Percentiles rank a stretch among this genome's conserved stretches.
phyloP scores from a whole-genome alignment of 2,329 filamentous ascomycete genomes.

The Hypoxylon sp. region DNA sequence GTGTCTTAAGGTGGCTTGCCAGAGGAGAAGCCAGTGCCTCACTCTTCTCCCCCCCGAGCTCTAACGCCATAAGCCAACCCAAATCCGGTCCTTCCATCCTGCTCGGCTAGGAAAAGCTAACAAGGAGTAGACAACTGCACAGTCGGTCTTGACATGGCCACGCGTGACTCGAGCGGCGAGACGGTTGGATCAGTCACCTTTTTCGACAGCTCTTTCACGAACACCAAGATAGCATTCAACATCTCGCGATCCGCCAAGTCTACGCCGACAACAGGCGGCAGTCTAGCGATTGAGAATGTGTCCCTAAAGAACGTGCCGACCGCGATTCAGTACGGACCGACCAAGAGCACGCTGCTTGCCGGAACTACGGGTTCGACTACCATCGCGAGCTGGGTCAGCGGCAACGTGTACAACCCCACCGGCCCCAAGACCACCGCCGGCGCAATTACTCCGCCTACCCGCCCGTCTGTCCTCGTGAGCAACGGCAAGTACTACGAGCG shows the following conservation, averaged over 20 bases:
- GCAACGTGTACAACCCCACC: constrained; percentile 70
- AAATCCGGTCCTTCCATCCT: not conserved
- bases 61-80: not conserved
- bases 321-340: constrained; percentile 60
- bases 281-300: constrained; percentile 63
- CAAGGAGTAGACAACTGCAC: constrained; percentile 67
- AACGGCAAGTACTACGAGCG: constrained; percentile 73
- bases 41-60: not conserved
- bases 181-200: constrained; percentile 79
- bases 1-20: not conserved
- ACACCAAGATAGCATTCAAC: constrained; percentile 75
- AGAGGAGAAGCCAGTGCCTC: not conserved
- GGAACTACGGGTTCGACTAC: constrained; percentile 62
- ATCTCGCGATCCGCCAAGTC: constrained; percentile 63
- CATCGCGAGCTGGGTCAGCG: constrained; percentile 73
- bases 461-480: constrained; percentile 69
- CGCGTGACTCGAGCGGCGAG: constrained; percentile 51
- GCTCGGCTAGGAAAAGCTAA: constrained; percentile 1
- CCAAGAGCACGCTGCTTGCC: constrained; percentile 64
- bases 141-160: constrained; percentile 76
- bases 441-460: constrained; percentile 56
- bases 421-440: constrained; percentile 63
- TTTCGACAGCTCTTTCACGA: constrained; percentile 77
- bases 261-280: constrained; percentile 56
- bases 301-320: constrained; percentile 56